A percentile compares a stretch with the other conserved stretches of the same genome.
Conservation (phyloP, 164 flowering plant species). For the Echeveria elegans region DNA sequence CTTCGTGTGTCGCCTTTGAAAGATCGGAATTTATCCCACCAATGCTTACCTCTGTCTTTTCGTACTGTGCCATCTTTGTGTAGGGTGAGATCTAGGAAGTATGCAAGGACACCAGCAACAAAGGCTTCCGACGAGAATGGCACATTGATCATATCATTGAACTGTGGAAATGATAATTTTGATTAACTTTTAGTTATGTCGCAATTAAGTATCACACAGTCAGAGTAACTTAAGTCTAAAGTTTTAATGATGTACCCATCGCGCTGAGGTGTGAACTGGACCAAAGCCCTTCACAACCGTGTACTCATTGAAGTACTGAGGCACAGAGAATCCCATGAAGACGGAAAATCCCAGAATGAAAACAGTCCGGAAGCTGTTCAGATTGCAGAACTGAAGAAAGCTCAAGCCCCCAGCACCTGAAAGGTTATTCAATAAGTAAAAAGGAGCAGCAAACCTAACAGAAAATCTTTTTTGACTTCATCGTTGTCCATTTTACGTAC, state of each 20-base stretch:
- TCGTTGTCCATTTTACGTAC: not conserved
- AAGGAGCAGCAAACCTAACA: not conserved
- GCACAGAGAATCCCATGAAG: conserved; percentile 8
- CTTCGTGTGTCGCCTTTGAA: conserved; percentile 1
- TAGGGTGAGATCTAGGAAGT: conserved; percentile 1
- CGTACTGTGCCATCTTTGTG: not conserved
- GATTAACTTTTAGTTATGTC: not conserved
- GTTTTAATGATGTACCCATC: conserved; percentile 1
- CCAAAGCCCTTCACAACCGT: conserved; percentile 3
- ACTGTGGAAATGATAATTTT: not conserved
- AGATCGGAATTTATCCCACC: conserved; percentile 8
- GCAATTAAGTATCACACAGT: not conserved
- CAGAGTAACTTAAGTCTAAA: not conserved
- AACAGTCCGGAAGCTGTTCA: conserved; percentile 8
- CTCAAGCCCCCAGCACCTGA: conserved; percentile 8
- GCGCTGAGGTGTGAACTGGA: conserved; percentile 8
- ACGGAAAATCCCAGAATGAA: conserved; percentile 7
- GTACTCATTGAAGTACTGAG: conserved; percentile 8
- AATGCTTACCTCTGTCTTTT: conserved; percentile 6
- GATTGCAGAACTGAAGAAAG: conserved; percentile 10
- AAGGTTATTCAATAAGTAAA: not conserved
- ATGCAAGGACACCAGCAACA: conserved; percentile 3
- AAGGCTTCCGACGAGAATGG: conserved; percentile 7
- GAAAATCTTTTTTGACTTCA: not conserved
- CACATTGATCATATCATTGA: conserved; percentile 1